A percentile compares a stretch with the other conserved stretches of the same genome.
phyloP scores from a whole-genome alignment of 139 green algal species.

The Closterium sp. region DNA sequence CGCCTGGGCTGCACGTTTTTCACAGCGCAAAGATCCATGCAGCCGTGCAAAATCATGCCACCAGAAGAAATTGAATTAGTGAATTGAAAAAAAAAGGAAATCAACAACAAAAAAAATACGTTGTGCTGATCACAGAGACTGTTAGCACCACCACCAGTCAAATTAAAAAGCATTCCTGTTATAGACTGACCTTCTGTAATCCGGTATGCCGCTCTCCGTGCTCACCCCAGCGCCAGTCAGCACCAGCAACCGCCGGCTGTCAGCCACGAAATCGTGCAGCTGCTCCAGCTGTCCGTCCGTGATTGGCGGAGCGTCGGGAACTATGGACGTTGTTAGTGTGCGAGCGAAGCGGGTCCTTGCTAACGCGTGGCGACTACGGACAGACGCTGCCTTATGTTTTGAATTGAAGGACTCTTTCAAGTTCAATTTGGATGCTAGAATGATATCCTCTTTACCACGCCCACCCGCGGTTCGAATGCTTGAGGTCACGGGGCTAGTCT shows the following conservation, averaged over 20 bases:
- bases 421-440: background rate
- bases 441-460: too few species aligned
- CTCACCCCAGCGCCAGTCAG: slow-evolving; percentile 66
- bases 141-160: background rate
- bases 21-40: background rate
- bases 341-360: background rate
- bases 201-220: slow-evolving; percentile 84
- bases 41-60: background rate
- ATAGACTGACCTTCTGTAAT: slow-evolving; percentile 71
- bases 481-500: too few species aligned
- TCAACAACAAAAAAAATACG: background rate
- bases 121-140: background rate
- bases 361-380: background rate
- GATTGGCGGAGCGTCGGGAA: background rate
- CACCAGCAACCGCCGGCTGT: slow-evolving; percentile 19
- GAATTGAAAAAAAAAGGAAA: background rate
- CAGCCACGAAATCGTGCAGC: slow-evolving; percentile 35
- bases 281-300: slow-evolving; percentile 11
- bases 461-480: too few species aligned
- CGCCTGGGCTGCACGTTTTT: slow-evolving; percentile 57
- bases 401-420: background rate
- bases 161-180: background rate
- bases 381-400: background rate
- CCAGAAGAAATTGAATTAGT: background rate
- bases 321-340: background rate